Evolutionary conservation across 208 protist genomes (phyloP).

Genomic region (Leishmania arabica): DNA sequence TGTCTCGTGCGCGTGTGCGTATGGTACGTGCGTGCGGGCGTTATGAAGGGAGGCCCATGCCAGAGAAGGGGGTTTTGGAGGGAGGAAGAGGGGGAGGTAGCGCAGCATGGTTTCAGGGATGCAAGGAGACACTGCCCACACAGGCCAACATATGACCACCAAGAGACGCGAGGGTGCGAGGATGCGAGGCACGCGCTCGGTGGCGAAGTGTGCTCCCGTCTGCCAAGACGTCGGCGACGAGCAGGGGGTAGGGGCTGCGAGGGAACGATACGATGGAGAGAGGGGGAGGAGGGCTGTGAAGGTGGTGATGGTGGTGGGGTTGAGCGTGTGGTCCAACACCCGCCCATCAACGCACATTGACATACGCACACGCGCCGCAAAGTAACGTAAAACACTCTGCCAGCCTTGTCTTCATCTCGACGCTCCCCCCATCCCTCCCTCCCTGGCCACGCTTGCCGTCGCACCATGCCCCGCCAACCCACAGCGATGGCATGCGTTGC

Average conservation of each 20-base stretch:
- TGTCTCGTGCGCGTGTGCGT: not conserved
- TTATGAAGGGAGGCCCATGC: not conserved
- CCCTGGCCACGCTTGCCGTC: not conserved
- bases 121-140: not conserved
- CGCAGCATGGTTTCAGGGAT: not conserved
- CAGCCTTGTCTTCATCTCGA: not conserved
- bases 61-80: not conserved
- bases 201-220: not conserved
- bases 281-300: not conserved
- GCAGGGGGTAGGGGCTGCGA: not conserved
- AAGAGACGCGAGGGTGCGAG: not conserved
- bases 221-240: not conserved
- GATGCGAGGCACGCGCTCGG: not conserved
- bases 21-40: not conserved
- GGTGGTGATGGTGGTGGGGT: not conserved
- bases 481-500: not conserved
- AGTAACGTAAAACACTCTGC: no score
- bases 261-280: not conserved
- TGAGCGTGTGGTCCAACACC: not conserved
- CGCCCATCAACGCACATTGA: not conserved
- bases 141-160: not conserved
- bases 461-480: not conserved
- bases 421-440: no score
- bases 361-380: not conserved
- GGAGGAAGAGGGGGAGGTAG: not conserved